Percentiles rank a stretch among this genome's conserved stretches.
Evolutionary conservation across 768 basidiomycete genomes (phyloP).

Genomic region (Tulasnella sp.): DNA sequence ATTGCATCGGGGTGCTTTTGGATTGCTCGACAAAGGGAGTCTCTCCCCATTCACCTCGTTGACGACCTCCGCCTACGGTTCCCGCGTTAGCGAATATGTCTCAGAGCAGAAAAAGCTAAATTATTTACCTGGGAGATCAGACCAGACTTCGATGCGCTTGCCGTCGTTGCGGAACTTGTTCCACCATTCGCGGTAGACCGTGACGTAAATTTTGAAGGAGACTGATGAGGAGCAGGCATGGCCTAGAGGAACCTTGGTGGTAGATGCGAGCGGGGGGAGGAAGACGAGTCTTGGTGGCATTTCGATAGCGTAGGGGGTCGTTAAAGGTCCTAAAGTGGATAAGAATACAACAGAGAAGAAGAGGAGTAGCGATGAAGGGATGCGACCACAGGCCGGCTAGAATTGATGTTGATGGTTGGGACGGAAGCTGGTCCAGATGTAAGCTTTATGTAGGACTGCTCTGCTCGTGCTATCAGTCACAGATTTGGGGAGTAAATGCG

Average conservation of each 20-base stretch:
- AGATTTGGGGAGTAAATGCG: not conserved
- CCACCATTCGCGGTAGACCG: conserved; percentile 14
- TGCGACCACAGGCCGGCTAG: conserved; percentile 4
- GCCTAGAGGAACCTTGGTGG: conserved; percentile 24
- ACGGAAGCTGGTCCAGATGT: not conserved
- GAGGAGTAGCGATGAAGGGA: not conserved
- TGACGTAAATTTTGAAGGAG: conserved; percentile 19
- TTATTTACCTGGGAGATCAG: conserved; percentile 12
- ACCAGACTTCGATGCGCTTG: conserved; percentile 26
- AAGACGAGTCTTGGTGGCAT: conserved; percentile 27
- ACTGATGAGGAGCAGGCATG: conserved; percentile 17
- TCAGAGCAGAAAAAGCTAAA: no score
- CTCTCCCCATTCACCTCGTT: conserved; percentile 15
- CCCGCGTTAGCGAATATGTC: not conserved
- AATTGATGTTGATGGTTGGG: not conserved
- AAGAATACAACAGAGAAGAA: conserved; percentile 11
- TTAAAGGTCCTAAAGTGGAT: conserved; percentile 14
- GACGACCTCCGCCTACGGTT: conserved; percentile 5
- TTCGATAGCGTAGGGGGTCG: conserved; percentile 16
- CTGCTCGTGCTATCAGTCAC: not conserved
- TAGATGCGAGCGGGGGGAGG: conserved; percentile 15
- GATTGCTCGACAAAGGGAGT: conserved; percentile 24
- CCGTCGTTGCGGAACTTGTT: conserved; percentile 21
- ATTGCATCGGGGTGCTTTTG: not conserved
- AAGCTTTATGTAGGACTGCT: not conserved